A percentile compares a stretch with the other conserved stretches of the same genome.
Evolutionary conservation across 2,329 filamentous ascomycete species (phyloP).

Genomic region (Nannizzia gypsea): DNA sequence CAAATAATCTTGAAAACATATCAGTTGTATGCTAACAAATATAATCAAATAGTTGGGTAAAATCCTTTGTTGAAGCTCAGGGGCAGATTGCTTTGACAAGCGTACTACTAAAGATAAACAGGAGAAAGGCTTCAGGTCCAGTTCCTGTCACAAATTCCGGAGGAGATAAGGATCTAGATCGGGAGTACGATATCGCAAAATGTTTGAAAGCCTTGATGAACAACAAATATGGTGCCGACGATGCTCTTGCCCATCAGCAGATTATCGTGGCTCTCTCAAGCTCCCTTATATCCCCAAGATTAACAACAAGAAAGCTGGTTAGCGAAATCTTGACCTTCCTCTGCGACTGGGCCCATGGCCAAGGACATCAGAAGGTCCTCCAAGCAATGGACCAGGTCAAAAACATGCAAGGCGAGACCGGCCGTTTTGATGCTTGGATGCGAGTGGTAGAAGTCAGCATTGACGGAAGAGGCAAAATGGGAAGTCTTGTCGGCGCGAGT

Average conservation of each 20-base stretch:
- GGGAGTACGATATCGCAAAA: constrained; percentile 95
- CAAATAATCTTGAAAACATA: not conserved
- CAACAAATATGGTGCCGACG: constrained; percentile 97
- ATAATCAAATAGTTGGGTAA: constrained; percentile 59
- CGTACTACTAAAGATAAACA: constrained; percentile 84
- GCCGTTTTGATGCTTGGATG: constrained; percentile 97
- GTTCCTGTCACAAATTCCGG: constrained; percentile 47
- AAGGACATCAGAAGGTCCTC: constrained; percentile 86
- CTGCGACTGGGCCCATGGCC: constrained; percentile 81
- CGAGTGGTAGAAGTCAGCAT: constrained; percentile 93
- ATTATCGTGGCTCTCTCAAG: constrained; percentile 78
- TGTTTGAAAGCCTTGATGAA: constrained; percentile 97
- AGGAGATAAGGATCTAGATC: constrained; percentile 70
- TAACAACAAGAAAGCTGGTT: constrained; percentile 86
- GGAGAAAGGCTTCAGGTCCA: constrained; percentile 65
- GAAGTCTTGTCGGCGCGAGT: constrained; percentile 88
- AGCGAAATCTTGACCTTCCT: constrained; percentile 94
- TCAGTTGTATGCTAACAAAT: constrained; percentile 6
- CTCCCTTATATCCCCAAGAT: constrained; percentile 73
- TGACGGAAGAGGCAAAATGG: constrained; percentile 97
- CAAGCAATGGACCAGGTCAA: constrained; percentile 90
- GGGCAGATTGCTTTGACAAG: constrained; percentile 93
- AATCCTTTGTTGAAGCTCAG: constrained; percentile 91
- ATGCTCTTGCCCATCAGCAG: constrained; percentile 80
- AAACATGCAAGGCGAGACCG: constrained; percentile 75